These are phyloP conservation scores for Rhynchospora pubera DNA, from an alignment of 176 grass and related monocot species.

Conservation along the genomic window DNA sequence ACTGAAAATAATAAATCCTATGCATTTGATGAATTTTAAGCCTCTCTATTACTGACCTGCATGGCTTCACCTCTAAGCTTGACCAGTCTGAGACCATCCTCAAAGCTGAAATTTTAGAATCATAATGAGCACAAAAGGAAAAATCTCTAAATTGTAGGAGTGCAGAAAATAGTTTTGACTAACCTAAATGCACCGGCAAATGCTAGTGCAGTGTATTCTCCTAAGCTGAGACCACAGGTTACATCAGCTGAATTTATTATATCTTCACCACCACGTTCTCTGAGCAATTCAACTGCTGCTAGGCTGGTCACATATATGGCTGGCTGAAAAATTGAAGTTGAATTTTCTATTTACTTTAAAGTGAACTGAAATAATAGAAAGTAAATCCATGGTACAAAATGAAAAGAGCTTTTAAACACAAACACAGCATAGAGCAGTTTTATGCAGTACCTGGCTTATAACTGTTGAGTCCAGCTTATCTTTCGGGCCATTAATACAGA, in stretches of 20 bases:
- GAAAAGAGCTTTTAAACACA: not conserved
- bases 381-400: too few relatives aligned
- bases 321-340: conserved; percentile 60
- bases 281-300: conserved; percentile 77
- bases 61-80: conserved; percentile 98
- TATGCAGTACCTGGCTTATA: conserved; percentile 78
- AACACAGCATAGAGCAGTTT: too few relatives aligned
- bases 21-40: not conserved
- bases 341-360: not conserved
- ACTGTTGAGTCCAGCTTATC: conserved; percentile 91
- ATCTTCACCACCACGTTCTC: conserved; percentile 54
- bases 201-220: conserved; percentile 92
- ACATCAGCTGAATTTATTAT: conserved; percentile 76
- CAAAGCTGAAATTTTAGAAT: conserved; percentile 55
- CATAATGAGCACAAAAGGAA: conserved; percentile 15
- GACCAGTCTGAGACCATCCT: conserved; percentile 98
- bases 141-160: not conserved
- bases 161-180: not conserved
- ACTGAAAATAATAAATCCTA: not conserved
- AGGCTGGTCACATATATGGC: conserved; percentile 96
- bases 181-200: conserved; percentile 96
- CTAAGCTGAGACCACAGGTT: conserved; percentile 91
- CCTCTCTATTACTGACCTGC: conserved; percentile 49
- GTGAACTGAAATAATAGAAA: not conserved
- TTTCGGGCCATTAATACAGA: conserved; percentile 92